Evolutionary conservation across 2,329 filamentous ascomycete species (phyloP).

Genomic region (Penicillium sumatraense): DNA sequence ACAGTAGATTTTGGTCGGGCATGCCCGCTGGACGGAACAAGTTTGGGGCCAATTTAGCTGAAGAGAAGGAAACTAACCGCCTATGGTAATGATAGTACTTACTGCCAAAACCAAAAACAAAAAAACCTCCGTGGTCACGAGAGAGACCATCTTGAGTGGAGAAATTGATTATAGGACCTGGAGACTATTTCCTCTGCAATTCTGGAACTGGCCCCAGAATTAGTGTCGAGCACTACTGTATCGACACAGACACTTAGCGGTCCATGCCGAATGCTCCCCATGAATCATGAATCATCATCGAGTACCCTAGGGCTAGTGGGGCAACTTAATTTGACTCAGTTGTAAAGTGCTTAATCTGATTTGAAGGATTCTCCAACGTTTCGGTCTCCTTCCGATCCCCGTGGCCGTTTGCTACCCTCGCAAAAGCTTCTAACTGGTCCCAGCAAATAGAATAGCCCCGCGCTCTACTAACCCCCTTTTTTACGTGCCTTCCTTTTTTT

Average conservation of each 20-base stretch:
- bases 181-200: background rate
- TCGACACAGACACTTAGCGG: background rate
- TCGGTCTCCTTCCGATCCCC: conserved; percentile 6
- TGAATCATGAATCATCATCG: conserved; percentile 9
- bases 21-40: background rate
- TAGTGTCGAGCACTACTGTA: background rate
- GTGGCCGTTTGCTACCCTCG: background rate
- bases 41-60: background rate
- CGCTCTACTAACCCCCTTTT: background rate
- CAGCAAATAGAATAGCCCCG: background rate
- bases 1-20: background rate
- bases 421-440: background rate
- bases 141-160: background rate
- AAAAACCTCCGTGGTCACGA: background rate
- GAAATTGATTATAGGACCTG: background rate
- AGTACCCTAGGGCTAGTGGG: conserved; percentile 6
- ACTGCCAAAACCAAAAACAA: background rate
- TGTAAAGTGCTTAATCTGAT: conserved; percentile 11
- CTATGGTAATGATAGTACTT: background rate
- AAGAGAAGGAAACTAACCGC: background rate
- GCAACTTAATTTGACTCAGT: conserved; percentile 13
- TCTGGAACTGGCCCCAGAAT: background rate
- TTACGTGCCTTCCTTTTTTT: background rate
- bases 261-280: background rate
- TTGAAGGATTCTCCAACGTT: conserved; percentile 10